phyloP scores from a whole-genome alignment of 2,329 filamentous ascomycete genomes.

The Colletotrichum cereale region DNA sequence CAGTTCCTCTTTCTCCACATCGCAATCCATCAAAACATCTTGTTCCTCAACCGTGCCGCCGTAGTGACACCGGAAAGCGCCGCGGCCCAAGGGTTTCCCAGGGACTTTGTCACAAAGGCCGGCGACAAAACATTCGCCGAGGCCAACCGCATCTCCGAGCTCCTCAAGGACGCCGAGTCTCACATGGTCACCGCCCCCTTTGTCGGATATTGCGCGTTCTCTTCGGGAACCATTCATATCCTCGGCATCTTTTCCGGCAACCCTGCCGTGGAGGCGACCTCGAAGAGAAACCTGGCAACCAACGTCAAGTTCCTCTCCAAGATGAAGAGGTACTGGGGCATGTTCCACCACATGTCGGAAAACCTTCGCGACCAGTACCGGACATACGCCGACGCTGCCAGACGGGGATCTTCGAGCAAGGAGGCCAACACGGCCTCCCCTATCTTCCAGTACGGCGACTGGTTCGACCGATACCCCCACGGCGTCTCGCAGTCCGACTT shows the following conservation, averaged over 20 bases:
- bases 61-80: conserved; percentile 76
- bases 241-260: conserved; percentile 92
- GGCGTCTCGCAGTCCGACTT: conserved; percentile 89
- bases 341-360: conserved; percentile 97
- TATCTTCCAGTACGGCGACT: conserved; percentile 96
- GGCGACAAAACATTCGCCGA: conserved; percentile 83
- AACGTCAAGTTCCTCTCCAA: conserved; percentile 92
- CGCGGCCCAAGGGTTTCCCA: conserved; percentile 78
- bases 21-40: conserved; percentile 86
- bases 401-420: conserved; percentile 69
- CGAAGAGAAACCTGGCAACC: conserved; percentile 85
- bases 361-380: conserved; percentile 91
- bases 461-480: conserved; percentile 95
- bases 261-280: conserved; percentile 77
- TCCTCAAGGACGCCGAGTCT: conserved; percentile 84
- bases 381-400: conserved; percentile 83
- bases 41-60: conserved; percentile 92
- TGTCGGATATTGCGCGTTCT: conserved; percentile 93
- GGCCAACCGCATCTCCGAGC: conserved; percentile 86
- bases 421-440: conserved; percentile 65
- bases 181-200: conserved; percentile 91
- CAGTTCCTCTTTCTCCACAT: conserved; percentile 96
- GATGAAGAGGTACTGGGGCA: conserved; percentile 98
- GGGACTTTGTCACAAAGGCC: conserved; percentile 81
- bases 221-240: conserved; percentile 94